A percentile compares a stretch with the other conserved stretches of the same genome.
phyloP scores from a whole-genome alignment of 768 basidiomycete genomes.

The Phlegmacium glaucopus region DNA sequence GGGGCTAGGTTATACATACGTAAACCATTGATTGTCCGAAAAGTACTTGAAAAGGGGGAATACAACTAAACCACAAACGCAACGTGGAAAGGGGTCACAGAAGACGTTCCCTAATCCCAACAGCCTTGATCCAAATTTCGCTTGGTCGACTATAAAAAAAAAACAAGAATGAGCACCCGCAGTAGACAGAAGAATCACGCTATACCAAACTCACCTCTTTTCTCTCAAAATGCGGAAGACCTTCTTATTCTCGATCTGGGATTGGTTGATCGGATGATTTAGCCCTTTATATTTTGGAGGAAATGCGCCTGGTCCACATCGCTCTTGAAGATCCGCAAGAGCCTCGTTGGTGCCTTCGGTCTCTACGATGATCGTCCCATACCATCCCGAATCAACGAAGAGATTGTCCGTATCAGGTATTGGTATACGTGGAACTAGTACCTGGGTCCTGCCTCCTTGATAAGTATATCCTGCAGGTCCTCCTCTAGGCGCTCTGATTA shows the following conservation, averaged over 20 bases:
- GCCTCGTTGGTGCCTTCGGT: conserved; percentile 87
- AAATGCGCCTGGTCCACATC: conserved; percentile 67
- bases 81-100: too few relatives aligned
- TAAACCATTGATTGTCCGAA: too few relatives aligned
- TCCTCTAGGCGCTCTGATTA: conserved; percentile 48
- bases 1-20: too few relatives aligned
- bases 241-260: conserved; percentile 30
- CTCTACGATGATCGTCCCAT: conserved; percentile 79
- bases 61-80: too few relatives aligned
- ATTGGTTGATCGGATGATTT: conserved; percentile 39
- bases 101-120: conserved; percentile 44
- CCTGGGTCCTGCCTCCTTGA: conserved; percentile 17
- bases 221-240: conserved; percentile 72
- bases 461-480: conserved; percentile 26
- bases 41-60: too few relatives aligned
- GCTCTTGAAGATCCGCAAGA: conserved; percentile 69
- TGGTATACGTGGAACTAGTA: conserved; percentile 37
- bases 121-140: conserved; percentile 68
- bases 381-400: conserved; percentile 77
- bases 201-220: conserved; percentile 51
- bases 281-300: conserved; percentile 51
- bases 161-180: too few relatives aligned
- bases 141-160: conserved; percentile 55
- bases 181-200: too few relatives aligned
- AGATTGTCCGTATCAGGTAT: conserved; percentile 54